Evolutionary conservation across 495 filamentous ascomycete species (phyloP).

Genomic region (Xylaria palmicola): DNA sequence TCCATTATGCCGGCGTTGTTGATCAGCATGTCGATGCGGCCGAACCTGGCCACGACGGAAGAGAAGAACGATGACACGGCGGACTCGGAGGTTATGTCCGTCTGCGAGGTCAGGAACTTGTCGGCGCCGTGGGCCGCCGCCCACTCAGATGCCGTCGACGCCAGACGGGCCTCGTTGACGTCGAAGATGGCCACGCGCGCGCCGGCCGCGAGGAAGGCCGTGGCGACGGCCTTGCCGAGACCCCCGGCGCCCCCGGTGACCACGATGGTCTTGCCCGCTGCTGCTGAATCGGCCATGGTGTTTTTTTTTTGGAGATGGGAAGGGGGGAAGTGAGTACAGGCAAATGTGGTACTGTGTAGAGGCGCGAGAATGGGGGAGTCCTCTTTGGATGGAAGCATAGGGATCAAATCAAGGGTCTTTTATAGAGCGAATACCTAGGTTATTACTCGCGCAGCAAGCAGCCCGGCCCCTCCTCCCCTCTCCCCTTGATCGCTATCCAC

Average conservation of each 20-base stretch:
- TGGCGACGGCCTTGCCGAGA: conserved; percentile 18
- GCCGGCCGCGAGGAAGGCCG: conserved; percentile 10
- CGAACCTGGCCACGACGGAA: conserved; percentile 32
- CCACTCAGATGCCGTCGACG: conserved; percentile 14
- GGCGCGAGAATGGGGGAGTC: too few relatives aligned
- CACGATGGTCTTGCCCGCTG: conserved; percentile 18
- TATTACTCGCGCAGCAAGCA: too few relatives aligned
- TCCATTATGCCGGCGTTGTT: conserved; percentile 56
- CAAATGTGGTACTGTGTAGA: too few relatives aligned
- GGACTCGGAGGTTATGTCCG: conserved; percentile 35
- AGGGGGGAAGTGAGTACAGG: too few relatives aligned
- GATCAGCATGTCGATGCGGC: conserved; percentile 45
- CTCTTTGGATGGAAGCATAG: too few relatives aligned
- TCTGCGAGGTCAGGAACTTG: conserved; percentile 26
- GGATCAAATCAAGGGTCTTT: too few relatives aligned
- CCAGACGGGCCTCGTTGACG: conserved; percentile 24
- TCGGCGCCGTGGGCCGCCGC: conserved; percentile 10
- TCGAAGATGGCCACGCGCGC: conserved; percentile 29
- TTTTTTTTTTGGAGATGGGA: neutral
- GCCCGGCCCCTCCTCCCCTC: too few relatives aligned
- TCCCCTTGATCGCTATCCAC: too few relatives aligned
- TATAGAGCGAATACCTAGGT: too few relatives aligned
- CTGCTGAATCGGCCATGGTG: conserved; percentile 5
- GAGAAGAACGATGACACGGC: conserved; percentile 33
- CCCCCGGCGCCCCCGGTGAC: conserved; percentile 21